Percentiles rank a stretch among this genome's conserved stretches.
Conservation (phyloP, 2,329 filamentous ascomycete species). For the Fusarium sp. region DNA sequence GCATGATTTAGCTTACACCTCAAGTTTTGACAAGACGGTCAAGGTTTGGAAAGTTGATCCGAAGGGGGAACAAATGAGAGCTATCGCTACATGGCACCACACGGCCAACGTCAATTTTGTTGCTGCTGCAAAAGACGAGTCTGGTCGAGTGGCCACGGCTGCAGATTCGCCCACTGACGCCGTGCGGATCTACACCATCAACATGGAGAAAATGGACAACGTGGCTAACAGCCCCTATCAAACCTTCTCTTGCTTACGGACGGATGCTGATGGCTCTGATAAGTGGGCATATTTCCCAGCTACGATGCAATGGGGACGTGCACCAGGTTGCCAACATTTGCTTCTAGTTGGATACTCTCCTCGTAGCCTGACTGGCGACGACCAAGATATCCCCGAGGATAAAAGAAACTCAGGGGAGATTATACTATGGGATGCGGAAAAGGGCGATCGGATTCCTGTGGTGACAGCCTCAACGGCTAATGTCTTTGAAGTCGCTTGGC, state of each 20-base stretch:
- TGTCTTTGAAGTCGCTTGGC: conserved; percentile 76
- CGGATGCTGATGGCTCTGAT: conserved; percentile 54
- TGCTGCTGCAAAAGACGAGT: conserved; percentile 63
- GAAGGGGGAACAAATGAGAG: conserved; percentile 59
- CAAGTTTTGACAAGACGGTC: conserved; percentile 73
- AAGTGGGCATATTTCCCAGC: conserved; percentile 76
- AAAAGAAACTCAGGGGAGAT: conserved; percentile 72
- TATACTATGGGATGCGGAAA: conserved; percentile 69
- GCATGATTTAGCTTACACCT: conserved; percentile 67
- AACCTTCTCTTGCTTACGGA: conserved; percentile 60
- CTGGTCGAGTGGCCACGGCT: conserved; percentile 70
- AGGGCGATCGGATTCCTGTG: conserved; percentile 62
- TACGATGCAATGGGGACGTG: conserved; percentile 73
- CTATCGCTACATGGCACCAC: conserved; percentile 67
- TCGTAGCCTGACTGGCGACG: conserved; percentile 66
- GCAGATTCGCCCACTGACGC: conserved; percentile 69
- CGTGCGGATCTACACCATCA: conserved; percentile 69
- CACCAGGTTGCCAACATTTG: conserved; percentile 62
- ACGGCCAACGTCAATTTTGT: conserved; percentile 75
- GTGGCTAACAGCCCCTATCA: conserved; percentile 56
- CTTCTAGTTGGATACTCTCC: conserved; percentile 76
- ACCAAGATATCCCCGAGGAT: conserved; percentile 71
- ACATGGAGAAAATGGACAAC: conserved; percentile 52
- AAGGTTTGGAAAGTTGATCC: conserved; percentile 68
- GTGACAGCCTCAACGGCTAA: conserved; percentile 69